Conservation (phyloP, 2,329 filamentous ascomycete species). For the Dichotomopilus funicola region DNA sequence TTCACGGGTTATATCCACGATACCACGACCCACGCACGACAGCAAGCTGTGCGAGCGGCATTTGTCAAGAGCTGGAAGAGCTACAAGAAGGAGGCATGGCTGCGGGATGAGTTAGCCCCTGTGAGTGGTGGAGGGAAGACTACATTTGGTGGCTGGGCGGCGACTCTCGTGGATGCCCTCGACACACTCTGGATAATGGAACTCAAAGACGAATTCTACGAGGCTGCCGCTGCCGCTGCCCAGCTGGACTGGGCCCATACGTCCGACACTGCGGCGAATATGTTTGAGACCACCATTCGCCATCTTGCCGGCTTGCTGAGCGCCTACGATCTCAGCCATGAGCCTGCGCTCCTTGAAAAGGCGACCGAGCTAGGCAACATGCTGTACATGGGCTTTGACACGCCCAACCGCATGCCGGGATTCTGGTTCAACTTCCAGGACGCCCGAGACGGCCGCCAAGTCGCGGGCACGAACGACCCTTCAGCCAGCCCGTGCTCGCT, state of each 20-base stretch:
- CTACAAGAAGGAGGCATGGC: slow-evolving; percentile 48
- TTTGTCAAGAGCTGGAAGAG: slow-evolving; percentile 43
- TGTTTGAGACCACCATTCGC: slow-evolving; percentile 43
- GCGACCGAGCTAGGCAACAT: slow-evolving; percentile 41
- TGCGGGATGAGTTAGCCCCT: slow-evolving; percentile 45
- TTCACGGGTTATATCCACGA: slow-evolving; percentile 29
- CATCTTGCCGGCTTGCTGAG: slow-evolving; percentile 40
- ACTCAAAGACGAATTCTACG: slow-evolving; percentile 48
- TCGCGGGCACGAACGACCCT: slow-evolving; percentile 31
- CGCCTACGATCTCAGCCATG: slow-evolving; percentile 40
- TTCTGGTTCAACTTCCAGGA: slow-evolving; percentile 50
- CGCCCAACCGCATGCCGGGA: slow-evolving; percentile 42
- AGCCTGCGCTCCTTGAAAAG: slow-evolving; percentile 37
- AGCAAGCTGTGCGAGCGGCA: slow-evolving; percentile 33
- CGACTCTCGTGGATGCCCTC: slow-evolving; percentile 53
- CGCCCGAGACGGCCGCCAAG: slow-evolving; percentile 31
- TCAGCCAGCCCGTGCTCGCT: slow-evolving; percentile 49
- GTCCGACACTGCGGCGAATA: slow-evolving; percentile 32
- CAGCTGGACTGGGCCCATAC: slow-evolving; percentile 45
- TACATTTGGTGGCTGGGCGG: slow-evolving; percentile 49
- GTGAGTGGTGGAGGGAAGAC: slow-evolving; percentile 41
- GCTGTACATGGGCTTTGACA: slow-evolving; percentile 43
- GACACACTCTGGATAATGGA: slow-evolving; percentile 60
- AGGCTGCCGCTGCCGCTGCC: slow-evolving; percentile 43
- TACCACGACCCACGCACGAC: slow-evolving; percentile 11